Percentiles rank a stretch among this genome's conserved stretches.
phyloP scores from a whole-genome alignment of 2,329 filamentous ascomycete genomes.

The Fusarium transvaalense region DNA sequence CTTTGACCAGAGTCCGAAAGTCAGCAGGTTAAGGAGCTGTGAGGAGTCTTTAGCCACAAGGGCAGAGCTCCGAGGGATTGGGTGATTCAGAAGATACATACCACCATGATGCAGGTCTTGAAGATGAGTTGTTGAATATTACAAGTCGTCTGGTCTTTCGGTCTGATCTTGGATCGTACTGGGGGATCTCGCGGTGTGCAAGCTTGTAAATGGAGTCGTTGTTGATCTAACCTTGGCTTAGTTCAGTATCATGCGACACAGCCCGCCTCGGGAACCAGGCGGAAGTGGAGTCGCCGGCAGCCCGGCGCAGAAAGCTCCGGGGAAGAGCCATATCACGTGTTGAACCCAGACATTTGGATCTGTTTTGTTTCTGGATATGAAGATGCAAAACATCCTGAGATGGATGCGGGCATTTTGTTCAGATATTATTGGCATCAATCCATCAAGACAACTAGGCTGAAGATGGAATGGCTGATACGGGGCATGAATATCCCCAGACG shows the following conservation, averaged over 20 bases:
- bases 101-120: constrained; percentile 50
- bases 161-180: constrained; percentile 6
- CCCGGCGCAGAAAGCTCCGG: constrained; percentile 45
- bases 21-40: constrained; percentile 76
- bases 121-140: neutral
- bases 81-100: constrained; percentile 42
- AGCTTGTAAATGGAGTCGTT: constrained; percentile 41
- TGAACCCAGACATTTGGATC: constrained; percentile 8
- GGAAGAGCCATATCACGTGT: constrained; percentile 40
- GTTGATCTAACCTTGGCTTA: constrained; percentile 29
- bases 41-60: constrained; percentile 53
- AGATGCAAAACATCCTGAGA: constrained; percentile 8
- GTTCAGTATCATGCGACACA: constrained; percentile 46
- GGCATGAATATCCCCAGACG: neutral
- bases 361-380: constrained; percentile 11
- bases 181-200: constrained; percentile 29
- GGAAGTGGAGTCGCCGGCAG: constrained; percentile 38
- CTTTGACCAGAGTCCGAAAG: constrained; percentile 79
- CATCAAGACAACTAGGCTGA: constrained; percentile 24
- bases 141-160: constrained; percentile 11
- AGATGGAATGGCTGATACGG: constrained; percentile 28
- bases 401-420: constrained; percentile 11
- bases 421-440: constrained; percentile 29
- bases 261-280: constrained; percentile 31
- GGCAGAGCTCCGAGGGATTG: constrained; percentile 34